Evolutionary conservation across 2,329 filamentous ascomycete species (phyloP).

Genomic region (Diaporthe helianthi): DNA sequence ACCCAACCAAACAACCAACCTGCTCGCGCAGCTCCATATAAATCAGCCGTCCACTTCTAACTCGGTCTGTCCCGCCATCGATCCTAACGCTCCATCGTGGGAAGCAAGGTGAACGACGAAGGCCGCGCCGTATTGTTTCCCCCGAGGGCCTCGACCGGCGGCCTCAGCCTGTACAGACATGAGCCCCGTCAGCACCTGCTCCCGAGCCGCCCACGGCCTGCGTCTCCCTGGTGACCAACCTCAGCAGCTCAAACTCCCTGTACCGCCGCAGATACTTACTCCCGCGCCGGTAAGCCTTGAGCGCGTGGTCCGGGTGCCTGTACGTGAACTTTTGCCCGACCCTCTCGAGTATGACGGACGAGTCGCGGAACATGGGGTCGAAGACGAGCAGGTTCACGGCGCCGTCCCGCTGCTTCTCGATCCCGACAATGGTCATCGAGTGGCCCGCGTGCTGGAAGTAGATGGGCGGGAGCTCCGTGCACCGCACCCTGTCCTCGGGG

Average conservation of each 20-base stretch:
- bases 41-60: neutral
- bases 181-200: neutral
- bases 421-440: constrained; percentile 87
- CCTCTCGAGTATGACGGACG: constrained; percentile 66
- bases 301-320: constrained; percentile 57
- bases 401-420: constrained; percentile 74
- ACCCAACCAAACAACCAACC: too few relatives aligned
- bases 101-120: too few relatives aligned
- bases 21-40: neutral
- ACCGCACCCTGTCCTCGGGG: constrained; percentile 66
- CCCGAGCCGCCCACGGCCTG: neutral
- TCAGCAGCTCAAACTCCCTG: constrained; percentile 80
- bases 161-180: constrained; percentile 23
- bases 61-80: neutral
- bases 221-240: constrained; percentile 50
- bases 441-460: constrained; percentile 92
- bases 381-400: constrained; percentile 79
- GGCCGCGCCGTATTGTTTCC: neutral
- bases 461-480: constrained; percentile 79
- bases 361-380: constrained; percentile 82
- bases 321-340: constrained; percentile 55
- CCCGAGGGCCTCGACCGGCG: neutral
- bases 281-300: constrained; percentile 78
- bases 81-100: neutral
- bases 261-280: constrained; percentile 72